Percentiles rank a stretch among this genome's conserved stretches.
phyloP scores from a whole-genome alignment of 805 yeast species.

The Wickerhamomyces queroliae region DNA sequence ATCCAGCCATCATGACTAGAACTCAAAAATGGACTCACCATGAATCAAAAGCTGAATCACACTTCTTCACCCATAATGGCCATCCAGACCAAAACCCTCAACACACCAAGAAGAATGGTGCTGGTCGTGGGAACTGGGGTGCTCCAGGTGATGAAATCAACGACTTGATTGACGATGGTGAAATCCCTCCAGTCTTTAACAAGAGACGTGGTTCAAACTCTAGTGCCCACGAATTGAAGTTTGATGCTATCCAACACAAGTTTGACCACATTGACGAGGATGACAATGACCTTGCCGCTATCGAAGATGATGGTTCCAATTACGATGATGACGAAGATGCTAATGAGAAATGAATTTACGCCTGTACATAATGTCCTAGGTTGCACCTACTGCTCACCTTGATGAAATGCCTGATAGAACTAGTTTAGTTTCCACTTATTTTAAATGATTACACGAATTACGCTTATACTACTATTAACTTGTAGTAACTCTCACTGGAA shows the following conservation, averaged over 20 bases:
- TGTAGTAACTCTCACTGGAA: too few species aligned
- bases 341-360: background rate
- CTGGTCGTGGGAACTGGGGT: conserved; percentile 90
- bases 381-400: too few species aligned
- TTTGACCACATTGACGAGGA: background rate
- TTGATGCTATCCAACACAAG: conserved; percentile 25
- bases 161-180: conserved; percentile 55
- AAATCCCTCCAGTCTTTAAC: conserved; percentile 40
- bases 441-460: too few species aligned
- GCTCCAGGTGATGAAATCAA: conserved; percentile 69
- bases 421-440: too few species aligned
- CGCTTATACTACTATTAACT: too few species aligned
- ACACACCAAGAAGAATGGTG: conserved; percentile 76
- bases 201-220: conserved; percentile 49
- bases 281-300: background rate
- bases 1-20: conserved; percentile 51
- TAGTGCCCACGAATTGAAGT: conserved; percentile 35
- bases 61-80: conserved; percentile 78
- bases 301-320: background rate
- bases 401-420: too few species aligned
- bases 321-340: background rate
- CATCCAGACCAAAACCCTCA: conserved; percentile 64
- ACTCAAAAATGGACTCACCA: conserved; percentile 70
- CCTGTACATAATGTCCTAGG: too few species aligned
- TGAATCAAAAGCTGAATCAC: conserved; percentile 54